Base-by-base conservation (phyloP, 2,329 filamentous ascomycete genomes). In the Ophiocordyceps polyrhachis-furcata region DNA sequence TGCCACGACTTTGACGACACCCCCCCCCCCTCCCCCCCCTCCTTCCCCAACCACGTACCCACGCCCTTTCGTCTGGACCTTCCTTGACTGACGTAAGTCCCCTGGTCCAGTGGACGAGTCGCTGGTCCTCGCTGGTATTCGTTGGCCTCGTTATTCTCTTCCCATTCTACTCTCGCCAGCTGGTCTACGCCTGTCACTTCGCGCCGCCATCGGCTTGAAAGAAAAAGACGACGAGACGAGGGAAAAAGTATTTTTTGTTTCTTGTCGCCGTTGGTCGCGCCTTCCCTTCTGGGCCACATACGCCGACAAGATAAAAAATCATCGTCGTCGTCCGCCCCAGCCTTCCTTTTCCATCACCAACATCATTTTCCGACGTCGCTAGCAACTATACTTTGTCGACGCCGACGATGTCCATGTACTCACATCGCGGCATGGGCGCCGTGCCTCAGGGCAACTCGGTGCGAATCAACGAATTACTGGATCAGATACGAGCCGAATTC, bases 401-500 rank as follows among this genome's bases (percentile, higher is more conserved):
- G n/a, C 43, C 31, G 50, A 53, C 44, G 43, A 78, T 79, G 74
- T 77, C 75, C 46, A 93, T 95, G 86, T 94, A 94, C 65, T 83
- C 83, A 56, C 87, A 93, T 70, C 85, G 85, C 60, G 82, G 80
- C 62, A 82, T 93, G 74, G 81, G 79, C 52, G 74, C 70, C 51
- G 79, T 77, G 52, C 80, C 83, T 65, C 67, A 65, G 23, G 61
- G 60, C 49, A 71, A 67, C 53, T 63, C 62, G 43, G 73, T 68
- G 54, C 86, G 91, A 53, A 71, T 96, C 55, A 86, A 83, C 53
- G 89, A 98, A 70, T 77, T 96, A 51, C 73, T 98, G 58, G 89
- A 96, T 46, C 82, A 87, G 61, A 77, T 98, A 55, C 80, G 89
- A 58, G 74, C 77, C 57, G 91, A 98, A 64, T 96, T 95, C 54